Evolutionary conservation across 768 basidiomycete genomes (phyloP).

Genomic region (Leucocoprinus birnbaumii): DNA sequence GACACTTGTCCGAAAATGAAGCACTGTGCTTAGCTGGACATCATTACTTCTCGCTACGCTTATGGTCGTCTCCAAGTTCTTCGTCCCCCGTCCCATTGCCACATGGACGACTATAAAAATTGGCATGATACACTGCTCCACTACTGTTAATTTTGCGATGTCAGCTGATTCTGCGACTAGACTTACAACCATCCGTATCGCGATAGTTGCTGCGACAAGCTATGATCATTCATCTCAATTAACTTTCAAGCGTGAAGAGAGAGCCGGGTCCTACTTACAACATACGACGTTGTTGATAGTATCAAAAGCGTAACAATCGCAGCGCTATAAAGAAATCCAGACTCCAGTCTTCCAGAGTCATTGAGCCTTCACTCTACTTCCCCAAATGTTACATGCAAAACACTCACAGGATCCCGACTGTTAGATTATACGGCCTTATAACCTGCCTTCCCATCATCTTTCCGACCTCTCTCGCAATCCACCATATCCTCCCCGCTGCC

Average conservation of each 20-base stretch:
- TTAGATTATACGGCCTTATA: conserved; percentile 21
- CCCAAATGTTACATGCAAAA: too few species aligned
- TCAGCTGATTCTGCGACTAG: neutral
- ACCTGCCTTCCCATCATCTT: conserved; percentile 18
- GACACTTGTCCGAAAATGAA: conserved; percentile 5
- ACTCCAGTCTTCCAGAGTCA: conserved; percentile 17
- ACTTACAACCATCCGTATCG: conserved; percentile 21
- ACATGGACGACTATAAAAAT: conserved; percentile 24
- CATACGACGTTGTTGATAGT: conserved; percentile 16
- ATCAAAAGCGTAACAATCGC: conserved; percentile 15
- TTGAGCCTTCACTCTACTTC: neutral
- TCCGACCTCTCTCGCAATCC: conserved; percentile 25
- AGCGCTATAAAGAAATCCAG: conserved; percentile 19
- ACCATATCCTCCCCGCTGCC: conserved; percentile 27
- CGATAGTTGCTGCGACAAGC: conserved; percentile 18
- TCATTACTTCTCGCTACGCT: conserved; percentile 11
- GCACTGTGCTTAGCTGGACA: neutral
- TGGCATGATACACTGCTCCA: conserved; percentile 22
- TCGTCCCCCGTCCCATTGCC: conserved; percentile 17
- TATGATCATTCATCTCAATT: neutral
- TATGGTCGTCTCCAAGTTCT: conserved; percentile 18
- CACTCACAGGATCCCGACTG: conserved; percentile 25
- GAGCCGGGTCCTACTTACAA: conserved; percentile 16
- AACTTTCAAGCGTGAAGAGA: too few species aligned
- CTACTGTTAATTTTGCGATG: neutral